Conservation (phyloP, 768 basidiomycete species). For the Cystobasidium onofrii region DNA sequence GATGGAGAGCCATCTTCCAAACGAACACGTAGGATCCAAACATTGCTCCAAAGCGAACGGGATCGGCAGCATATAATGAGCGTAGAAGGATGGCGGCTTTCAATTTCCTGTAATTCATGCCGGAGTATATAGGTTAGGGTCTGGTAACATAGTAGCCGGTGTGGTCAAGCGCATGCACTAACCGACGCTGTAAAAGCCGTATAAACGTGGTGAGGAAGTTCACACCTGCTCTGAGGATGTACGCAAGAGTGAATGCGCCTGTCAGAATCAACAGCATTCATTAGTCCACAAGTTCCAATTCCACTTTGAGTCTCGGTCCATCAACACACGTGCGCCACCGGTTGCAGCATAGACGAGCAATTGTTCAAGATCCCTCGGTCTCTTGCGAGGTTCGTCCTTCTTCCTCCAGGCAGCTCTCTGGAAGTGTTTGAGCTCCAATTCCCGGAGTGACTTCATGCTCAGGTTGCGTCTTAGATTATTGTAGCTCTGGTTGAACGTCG, state of each 20-base stretch:
- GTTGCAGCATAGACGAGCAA: conserved; percentile 63
- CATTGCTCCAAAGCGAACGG: conserved; percentile 69
- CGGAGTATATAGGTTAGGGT: background rate
- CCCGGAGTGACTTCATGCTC: conserved; percentile 75
- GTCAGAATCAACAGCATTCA: background rate
- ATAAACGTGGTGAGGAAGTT: conserved; percentile 73
- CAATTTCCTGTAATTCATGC: conserved; percentile 50
- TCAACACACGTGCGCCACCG: conserved; percentile 65
- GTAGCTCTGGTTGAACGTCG: conserved; percentile 37
- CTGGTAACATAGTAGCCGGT: background rate
- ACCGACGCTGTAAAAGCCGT: conserved; percentile 63
- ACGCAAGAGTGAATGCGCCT: conserved; percentile 77
- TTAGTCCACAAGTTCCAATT: background rate
- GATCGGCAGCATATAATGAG: conserved; percentile 75
- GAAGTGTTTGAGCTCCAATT: conserved; percentile 64
- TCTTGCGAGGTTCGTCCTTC: conserved; percentile 61
- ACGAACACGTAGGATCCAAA: conserved; percentile 12
- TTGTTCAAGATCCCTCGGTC: conserved; percentile 57
- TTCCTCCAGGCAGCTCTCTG: conserved; percentile 56
- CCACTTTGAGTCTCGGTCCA: background rate
- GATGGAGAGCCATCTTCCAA: conserved; percentile 53
- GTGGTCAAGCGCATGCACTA: conserved; percentile 38
- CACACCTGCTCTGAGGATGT: conserved; percentile 69
- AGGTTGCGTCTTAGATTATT: conserved; percentile 33
- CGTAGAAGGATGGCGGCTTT: conserved; percentile 63